Conservation (phyloP, 2,329 filamentous ascomycete genomes). For the Clarireedia homoeocarpa region DNA sequence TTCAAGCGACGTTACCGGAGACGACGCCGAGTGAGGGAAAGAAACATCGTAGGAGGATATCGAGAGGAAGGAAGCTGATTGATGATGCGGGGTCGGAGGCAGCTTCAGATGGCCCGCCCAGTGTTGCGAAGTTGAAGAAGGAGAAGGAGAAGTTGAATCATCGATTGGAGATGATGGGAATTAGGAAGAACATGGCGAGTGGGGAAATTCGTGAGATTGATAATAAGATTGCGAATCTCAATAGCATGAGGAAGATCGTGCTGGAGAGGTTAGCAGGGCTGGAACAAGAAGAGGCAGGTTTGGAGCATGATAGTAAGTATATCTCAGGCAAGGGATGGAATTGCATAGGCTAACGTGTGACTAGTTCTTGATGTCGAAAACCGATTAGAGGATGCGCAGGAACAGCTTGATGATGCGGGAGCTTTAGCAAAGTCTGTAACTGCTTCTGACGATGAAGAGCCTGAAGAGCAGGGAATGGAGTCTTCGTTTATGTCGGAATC, state of each 20-base stretch:
- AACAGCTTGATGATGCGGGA: constrained; percentile 50
- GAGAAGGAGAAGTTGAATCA: constrained; percentile 76
- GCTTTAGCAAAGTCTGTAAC: constrained; percentile 44
- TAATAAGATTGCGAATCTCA: constrained; percentile 88
- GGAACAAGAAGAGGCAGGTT: constrained; percentile 81
- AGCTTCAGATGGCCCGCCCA: constrained; percentile 49
- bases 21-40: constrained; percentile 56
- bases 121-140: constrained; percentile 66
- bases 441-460: constrained; percentile 46
- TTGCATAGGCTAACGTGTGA: constrained; percentile 10
- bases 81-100: constrained; percentile 37
- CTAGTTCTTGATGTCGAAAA: constrained; percentile 55
- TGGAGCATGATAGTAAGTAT: constrained; percentile 77
- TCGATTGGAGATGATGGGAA: constrained; percentile 79
- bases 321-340: background rate
- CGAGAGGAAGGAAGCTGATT: constrained; percentile 69
- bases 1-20: constrained; percentile 79
- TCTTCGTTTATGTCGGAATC: constrained; percentile 92
- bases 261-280: constrained; percentile 76
- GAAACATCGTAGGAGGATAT: constrained; percentile 61
- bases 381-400: constrained; percentile 54
- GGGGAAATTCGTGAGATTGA: constrained; percentile 95
- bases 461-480: constrained; percentile 32
- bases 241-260: constrained; percentile 87
- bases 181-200: constrained; percentile 96